Evolutionary conservation across 176 grass and related monocot genomes (phyloP), one percentile per base, ranked within the genome.

Genomic region (Rhipidocladum racemiflorum): DNA sequence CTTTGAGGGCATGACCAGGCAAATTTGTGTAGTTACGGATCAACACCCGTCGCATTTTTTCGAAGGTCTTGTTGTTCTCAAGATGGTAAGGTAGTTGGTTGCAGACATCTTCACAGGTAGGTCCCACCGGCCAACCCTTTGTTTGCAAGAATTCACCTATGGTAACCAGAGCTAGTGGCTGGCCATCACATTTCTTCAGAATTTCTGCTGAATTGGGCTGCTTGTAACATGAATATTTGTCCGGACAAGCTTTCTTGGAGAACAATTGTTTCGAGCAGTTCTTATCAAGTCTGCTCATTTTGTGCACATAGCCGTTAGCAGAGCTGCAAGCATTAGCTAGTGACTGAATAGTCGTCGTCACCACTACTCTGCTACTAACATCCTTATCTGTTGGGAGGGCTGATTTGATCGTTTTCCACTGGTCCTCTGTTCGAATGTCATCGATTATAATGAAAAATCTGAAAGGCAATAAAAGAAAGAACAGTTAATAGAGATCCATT

Each of bases 121-220:
- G 55, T 27, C 54, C n/a, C 28, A 34, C 4, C 32, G 32, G 74
- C 73, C 73, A 75, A 25, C 73, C 73, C 34, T 59, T 59, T 42
- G 35, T 8, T 18, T 57, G 73, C 13, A 75, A 23, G 14, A 75
- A 75, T 39, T 75, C 34, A 4, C 73, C 54, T 25, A 75, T 27
- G 13, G 53, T 42, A 30, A 75, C 73, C n/a, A 75, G 53, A 38
- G 73, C 73, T 25, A 75, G 74, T 27, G 54, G 54, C 7, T 76
- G 74, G 36, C 74, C 54, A 0, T 76, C 54, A 76, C 74, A 76
- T 60, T 76, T 76, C 74, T 61, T 76, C 74, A 76, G 40, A 76
- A 60, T 56, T 17, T 9, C 36, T 43, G n/a, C 74, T 76, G 74
- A 25, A 43, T 76, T 54, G 4, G 74, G 74, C 23, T 61, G 35